Evolutionary conservation across 805 yeast species (phyloP).

Genomic region (Ogataea minuta): DNA sequence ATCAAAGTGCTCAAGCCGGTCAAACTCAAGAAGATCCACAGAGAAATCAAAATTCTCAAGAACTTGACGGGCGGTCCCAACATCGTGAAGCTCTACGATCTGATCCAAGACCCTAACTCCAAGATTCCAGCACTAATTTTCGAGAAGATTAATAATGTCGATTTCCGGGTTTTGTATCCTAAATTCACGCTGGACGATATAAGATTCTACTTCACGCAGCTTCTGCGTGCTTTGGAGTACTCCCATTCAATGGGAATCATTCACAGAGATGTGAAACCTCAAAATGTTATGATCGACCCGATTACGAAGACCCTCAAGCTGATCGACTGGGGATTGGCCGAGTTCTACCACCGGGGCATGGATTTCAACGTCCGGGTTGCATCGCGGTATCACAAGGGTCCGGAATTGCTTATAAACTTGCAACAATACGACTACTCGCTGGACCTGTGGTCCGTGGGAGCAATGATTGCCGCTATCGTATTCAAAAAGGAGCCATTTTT

Average conservation of each 20-base stretch:
- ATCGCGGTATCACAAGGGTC: constrained; percentile 88
- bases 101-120: constrained; percentile 82
- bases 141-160: constrained; percentile 81
- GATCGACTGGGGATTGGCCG: constrained; percentile 95
- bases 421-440: constrained; percentile 84
- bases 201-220: constrained; percentile 77
- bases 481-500: constrained; percentile 90
- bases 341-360: constrained; percentile 85
- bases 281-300: constrained; percentile 91
- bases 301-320: constrained; percentile 56
- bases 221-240: constrained; percentile 79
- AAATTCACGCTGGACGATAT: constrained; percentile 72
- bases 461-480: constrained; percentile 85
- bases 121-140: constrained; percentile 88
- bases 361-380: constrained; percentile 93
- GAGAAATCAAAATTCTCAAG: constrained; percentile 85
- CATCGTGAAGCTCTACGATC: constrained; percentile 70
- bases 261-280: constrained; percentile 94
- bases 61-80: constrained; percentile 84
- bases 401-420: constrained; percentile 80
- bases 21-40: constrained; percentile 84
- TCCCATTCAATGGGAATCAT: constrained; percentile 93
- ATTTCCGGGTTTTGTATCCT: constrained; percentile 84
- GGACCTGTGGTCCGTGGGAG: constrained; percentile 90
- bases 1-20: constrained; percentile 93